Evolutionary conservation across 208 protist genomes (phyloP).

Genomic region (Wallacemonas sp.): DNA sequence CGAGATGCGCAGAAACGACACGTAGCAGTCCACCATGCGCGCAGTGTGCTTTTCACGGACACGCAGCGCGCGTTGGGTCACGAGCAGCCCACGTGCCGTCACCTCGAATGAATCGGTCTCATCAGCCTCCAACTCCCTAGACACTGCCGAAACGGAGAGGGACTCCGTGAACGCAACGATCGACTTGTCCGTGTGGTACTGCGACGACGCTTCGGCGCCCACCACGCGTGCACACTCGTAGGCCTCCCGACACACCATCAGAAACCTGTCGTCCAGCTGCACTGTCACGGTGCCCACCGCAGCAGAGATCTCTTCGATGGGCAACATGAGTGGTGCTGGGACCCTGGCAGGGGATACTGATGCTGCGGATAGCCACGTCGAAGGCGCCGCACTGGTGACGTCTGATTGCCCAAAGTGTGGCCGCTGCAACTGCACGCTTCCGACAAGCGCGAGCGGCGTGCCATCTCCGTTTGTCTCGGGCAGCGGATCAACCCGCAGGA

Average conservation of each 20-base stretch:
- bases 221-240: no score
- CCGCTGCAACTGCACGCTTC: not conserved
- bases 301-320: constrained; percentile 41
- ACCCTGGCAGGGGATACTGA: no score
- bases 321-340: constrained; percentile 25
- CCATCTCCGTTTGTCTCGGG: not conserved
- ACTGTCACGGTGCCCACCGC: constrained; percentile 38
- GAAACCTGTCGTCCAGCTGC: constrained; percentile 54
- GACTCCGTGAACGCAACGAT: no score
- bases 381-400: no score
- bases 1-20: constrained; percentile 45
- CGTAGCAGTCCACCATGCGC: constrained; percentile 35
- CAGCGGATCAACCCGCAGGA: constrained; percentile 19
- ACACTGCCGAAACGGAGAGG: no score
- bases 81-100: not conserved
- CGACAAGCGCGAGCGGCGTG: not conserved
- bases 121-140: no score
- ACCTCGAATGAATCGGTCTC: not conserved
- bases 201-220: no score
- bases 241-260: constrained; percentile 16
- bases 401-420: not conserved
- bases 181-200: no score
- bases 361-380: no score
- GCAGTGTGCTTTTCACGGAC: not conserved
- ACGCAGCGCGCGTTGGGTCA: constrained; percentile 4